These are phyloP conservation scores for Thalassiosira livingstoniorum DNA, from an alignment of 352 stramenopile genomes.

Conservation along the genomic window DNA sequence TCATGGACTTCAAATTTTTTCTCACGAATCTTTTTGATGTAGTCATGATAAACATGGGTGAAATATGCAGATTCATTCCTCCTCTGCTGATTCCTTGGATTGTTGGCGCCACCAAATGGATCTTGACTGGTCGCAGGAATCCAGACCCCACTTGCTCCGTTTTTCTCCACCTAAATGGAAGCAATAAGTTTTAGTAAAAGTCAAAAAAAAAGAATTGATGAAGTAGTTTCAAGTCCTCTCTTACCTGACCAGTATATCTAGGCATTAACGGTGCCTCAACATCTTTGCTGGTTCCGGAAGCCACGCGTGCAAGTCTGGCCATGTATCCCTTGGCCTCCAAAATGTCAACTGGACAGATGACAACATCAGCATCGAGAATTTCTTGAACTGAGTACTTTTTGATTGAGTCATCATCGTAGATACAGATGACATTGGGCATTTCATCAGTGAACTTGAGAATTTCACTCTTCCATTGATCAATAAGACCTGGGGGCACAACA, in stretches of 20 bases:
- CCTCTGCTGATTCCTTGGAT: conserved; percentile 57
- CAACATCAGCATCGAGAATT: conserved; percentile 66
- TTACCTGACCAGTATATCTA: conserved; percentile 43
- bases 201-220: neutral
- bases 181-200: neutral
- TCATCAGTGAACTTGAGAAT: conserved; percentile 52
- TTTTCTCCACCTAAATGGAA: conserved; percentile 63
- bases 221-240: neutral
- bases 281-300: conserved; percentile 16
- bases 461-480: conserved; percentile 73
- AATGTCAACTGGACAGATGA: conserved; percentile 72
- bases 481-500: conserved; percentile 70
- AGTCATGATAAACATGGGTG: conserved; percentile 60
- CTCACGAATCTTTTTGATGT: conserved; percentile 50
- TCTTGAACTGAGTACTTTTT: conserved; percentile 51
- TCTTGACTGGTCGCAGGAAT: conserved; percentile 61
- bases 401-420: conserved; percentile 60
- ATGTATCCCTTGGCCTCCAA: conserved; percentile 60
- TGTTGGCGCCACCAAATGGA: conserved; percentile 56
- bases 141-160: conserved; percentile 63
- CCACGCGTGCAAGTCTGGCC: conserved; percentile 15
- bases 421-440: conserved; percentile 60
- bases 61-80: conserved; percentile 68
- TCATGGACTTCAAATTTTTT: conserved; percentile 55
- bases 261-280: conserved; percentile 53